phyloP scores from a whole-genome alignment of 768 basidiomycete genomes.

The Collybiopsis luxurians region DNA sequence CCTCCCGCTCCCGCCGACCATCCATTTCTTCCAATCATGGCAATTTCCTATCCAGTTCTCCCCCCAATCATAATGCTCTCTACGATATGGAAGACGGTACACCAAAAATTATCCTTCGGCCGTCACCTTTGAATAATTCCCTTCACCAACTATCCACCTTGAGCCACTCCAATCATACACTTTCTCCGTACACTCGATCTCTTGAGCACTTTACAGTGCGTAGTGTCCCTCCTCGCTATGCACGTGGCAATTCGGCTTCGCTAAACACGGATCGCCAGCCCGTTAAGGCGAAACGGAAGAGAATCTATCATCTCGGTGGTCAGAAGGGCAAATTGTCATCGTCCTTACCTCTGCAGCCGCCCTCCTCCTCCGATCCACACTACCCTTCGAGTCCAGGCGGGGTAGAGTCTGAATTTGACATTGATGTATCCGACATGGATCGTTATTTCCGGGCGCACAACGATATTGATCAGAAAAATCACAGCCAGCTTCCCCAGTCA shows the following conservation, averaged over 20 bases:
- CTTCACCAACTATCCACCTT: slow-evolving; percentile 86
- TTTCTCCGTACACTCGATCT: slow-evolving; percentile 90
- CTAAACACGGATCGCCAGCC: slow-evolving; percentile 47
- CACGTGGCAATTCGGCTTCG: slow-evolving; percentile 30
- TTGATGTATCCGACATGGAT: slow-evolving; percentile 73
- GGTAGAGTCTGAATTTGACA: slow-evolving; percentile 46
- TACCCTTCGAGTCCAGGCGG: slow-evolving; percentile 23
- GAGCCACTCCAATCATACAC: slow-evolving; percentile 86
- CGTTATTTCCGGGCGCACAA: slow-evolving; percentile 57
- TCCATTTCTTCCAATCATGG: slow-evolving; percentile 9
- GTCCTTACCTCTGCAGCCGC: slow-evolving; percentile 13
- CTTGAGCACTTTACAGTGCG: slow-evolving; percentile 91
- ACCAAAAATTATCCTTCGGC: slow-evolving; percentile 62
- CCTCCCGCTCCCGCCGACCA: slow-evolving; percentile 19
- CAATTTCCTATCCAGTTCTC: slow-evolving; percentile 7
- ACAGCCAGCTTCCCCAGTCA: background rate
- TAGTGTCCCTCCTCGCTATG: slow-evolving; percentile 69
- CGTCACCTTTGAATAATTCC: slow-evolving; percentile 64
- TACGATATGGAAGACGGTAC: slow-evolving; percentile 31
- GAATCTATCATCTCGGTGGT: slow-evolving; percentile 62
- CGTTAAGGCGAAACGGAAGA: slow-evolving; percentile 73
- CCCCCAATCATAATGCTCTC: slow-evolving; percentile 15
- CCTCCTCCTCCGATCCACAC: slow-evolving; percentile 12
- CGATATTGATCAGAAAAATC: slow-evolving; percentile 8
- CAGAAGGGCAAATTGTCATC: slow-evolving; percentile 19